Evolutionary conservation across 768 basidiomycete species (phyloP).

Genomic region (Lanmaoa pseudosensibilis): DNA sequence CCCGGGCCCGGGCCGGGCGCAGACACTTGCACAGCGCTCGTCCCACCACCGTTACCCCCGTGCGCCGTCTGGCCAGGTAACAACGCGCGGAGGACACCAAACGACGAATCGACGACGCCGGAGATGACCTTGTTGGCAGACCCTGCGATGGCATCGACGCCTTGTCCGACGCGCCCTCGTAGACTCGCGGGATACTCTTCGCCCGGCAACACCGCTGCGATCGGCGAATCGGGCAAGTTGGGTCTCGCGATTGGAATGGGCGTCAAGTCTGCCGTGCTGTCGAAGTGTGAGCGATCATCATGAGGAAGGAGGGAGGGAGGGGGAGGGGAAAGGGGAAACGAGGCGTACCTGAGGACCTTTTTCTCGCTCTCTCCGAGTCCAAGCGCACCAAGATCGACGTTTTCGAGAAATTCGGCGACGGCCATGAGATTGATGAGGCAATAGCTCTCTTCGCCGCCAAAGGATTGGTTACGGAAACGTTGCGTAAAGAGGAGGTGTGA

Average conservation of each 20-base stretch:
- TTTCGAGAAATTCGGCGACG: constrained; percentile 93
- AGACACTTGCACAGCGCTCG: constrained; percentile 17
- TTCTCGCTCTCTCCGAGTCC: constrained; percentile 62
- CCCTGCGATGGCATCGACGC: constrained; percentile 76
- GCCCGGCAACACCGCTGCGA: constrained; percentile 37
- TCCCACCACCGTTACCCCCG: constrained; percentile 2
- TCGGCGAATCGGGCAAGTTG: constrained; percentile 44
- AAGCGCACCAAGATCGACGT: constrained; percentile 80
- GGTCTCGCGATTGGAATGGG: constrained; percentile 74
- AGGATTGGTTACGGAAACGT: constrained; percentile 31
- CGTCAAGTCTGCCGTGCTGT: constrained; percentile 73
- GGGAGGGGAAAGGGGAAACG: too few species aligned
- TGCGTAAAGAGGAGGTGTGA: constrained; percentile 45
- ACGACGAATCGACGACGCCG: constrained; percentile 88
- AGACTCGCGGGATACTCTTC: constrained; percentile 55
- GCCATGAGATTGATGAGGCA: constrained; percentile 94
- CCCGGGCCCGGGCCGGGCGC: neutral
- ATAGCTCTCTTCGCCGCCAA: constrained; percentile 76
- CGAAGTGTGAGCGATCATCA: neutral
- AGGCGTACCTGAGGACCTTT: constrained; percentile 53
- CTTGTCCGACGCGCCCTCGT: constrained; percentile 76
- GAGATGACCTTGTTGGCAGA: constrained; percentile 76
- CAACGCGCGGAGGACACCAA: constrained; percentile 80
- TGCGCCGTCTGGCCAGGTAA: constrained; percentile 46
- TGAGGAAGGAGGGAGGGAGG: neutral